Evolutionary conservation across 208 protist species (phyloP).

Genomic region (Vickermania spadyakhi): DNA sequence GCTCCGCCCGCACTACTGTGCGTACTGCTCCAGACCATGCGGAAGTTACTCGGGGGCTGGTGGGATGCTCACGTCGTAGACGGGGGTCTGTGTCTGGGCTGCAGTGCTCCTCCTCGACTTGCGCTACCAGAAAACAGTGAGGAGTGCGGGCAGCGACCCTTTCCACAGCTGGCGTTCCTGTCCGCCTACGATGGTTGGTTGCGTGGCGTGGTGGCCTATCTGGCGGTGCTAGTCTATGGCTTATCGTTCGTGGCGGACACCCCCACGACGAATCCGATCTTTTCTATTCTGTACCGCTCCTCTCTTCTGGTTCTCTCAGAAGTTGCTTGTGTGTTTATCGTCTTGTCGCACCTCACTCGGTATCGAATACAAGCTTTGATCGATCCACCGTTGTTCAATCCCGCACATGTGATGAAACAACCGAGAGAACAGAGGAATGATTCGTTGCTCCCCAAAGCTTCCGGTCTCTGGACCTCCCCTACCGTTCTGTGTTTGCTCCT

Average conservation of each 20-base stretch:
- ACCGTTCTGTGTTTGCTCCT: constrained; percentile 54
- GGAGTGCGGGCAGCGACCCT: constrained; percentile 53
- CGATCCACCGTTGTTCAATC: constrained; percentile 26
- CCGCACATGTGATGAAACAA: too few relatives aligned
- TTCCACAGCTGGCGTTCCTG: constrained; percentile 38
- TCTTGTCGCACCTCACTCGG: neutral
- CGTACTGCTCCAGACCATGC: too few relatives aligned
- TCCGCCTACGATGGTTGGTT: neutral
- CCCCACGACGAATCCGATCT: neutral
- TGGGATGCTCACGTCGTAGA: too few relatives aligned
- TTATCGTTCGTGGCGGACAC: neutral
- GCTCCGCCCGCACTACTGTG: too few relatives aligned
- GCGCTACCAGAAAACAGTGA: constrained; percentile 54
- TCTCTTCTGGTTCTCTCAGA: neutral
- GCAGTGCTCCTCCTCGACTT: too few relatives aligned
- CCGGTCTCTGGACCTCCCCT: constrained; percentile 68
- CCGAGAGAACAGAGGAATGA: too few relatives aligned
- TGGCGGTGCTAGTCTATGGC: neutral
- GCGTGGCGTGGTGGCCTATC: neutral
- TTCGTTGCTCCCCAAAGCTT: too few relatives aligned
- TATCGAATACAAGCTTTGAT: neutral
- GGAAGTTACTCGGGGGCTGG: too few relatives aligned
- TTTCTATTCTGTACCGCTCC: neutral
- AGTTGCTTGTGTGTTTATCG: neutral
- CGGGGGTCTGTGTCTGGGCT: too few relatives aligned